Conservation (phyloP, 352 stramenopile species). For the Globisporangium canariense region DNA sequence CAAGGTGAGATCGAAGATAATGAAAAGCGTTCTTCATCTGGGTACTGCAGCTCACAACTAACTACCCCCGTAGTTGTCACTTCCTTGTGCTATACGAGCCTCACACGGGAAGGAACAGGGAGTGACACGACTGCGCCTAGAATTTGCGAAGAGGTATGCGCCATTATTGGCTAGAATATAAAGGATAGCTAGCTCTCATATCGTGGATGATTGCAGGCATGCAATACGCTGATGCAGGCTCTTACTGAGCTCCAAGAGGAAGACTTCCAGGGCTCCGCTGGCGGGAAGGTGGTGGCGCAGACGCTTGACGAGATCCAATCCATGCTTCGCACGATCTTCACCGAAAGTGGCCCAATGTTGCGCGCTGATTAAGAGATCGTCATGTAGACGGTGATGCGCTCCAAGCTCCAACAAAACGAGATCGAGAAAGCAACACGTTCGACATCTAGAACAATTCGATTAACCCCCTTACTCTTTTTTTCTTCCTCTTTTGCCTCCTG, state of each 20-base stretch:
- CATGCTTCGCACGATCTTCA: slow-evolving; percentile 1
- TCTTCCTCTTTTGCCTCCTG: not conserved
- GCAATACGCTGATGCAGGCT: not conserved
- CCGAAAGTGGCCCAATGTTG: not conserved
- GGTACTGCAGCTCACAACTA: not conserved
- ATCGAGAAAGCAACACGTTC: not conserved
- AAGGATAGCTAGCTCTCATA: not conserved
- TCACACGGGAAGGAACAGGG: not conserved
- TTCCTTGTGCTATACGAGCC: slow-evolving; percentile 7
- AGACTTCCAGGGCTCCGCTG: slow-evolving; percentile 1
- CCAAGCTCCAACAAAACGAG: not conserved
- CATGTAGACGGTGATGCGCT: not conserved
- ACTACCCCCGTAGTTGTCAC: not conserved
- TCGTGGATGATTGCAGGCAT: not conserved
- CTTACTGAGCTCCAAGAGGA: slow-evolving; percentile 1
- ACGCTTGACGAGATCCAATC: slow-evolving; percentile 8
- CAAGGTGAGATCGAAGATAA: slow-evolving; percentile 4
- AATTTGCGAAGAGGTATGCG: slow-evolving; percentile 9
- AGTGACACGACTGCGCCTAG: not conserved
- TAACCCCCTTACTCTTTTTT: slow-evolving; percentile 6
- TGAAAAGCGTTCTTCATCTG: not conserved
- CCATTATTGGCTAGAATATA: not conserved
- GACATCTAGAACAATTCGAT: slow-evolving; percentile 11
- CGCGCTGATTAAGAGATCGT: not conserved
- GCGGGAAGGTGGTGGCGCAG: slow-evolving; percentile 3